Conservation (phyloP, 1,284 basidiomycete species). For the Ustilago tritici region DNA sequence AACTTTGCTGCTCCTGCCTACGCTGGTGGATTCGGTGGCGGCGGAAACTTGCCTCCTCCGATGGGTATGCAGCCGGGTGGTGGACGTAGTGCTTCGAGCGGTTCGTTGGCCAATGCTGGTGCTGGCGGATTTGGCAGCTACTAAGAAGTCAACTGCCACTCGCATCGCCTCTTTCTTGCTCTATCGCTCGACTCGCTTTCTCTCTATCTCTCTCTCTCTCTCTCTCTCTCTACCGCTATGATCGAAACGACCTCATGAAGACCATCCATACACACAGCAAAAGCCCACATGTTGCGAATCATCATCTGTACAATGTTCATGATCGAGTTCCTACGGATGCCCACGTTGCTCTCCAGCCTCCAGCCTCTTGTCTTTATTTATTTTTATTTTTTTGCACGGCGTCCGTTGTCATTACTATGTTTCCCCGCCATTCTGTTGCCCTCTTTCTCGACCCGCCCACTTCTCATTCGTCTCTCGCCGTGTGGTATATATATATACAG, state of each 20-base stretch:
- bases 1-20: slow-evolving; percentile 21
- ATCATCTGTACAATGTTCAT: slow-evolving; percentile 27
- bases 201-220: neutral
- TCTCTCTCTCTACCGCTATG: neutral
- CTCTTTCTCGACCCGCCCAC: neutral
- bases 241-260: neutral
- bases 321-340: neutral
- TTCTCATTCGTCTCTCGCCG: neutral
- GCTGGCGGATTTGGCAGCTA: slow-evolving; percentile 26
- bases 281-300: neutral
- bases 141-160: neutral
- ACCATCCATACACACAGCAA: neutral
- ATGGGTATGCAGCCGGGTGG: slow-evolving; percentile 26
- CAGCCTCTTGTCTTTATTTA: neutral
- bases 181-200: neutral
- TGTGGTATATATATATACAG: slow-evolving; percentile 2
- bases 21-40: slow-evolving; percentile 13
- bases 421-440: neutral
- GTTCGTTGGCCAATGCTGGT: neutral
- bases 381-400: neutral
- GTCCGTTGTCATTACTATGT: slow-evolving; percentile 2
- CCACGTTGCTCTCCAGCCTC: too few relatives aligned
- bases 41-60: slow-evolving; percentile 12
- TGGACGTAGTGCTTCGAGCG: slow-evolving; percentile 6
- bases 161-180: neutral